Conservation (phyloP, 768 basidiomycete genomes). For the Ramaria rubella region DNA sequence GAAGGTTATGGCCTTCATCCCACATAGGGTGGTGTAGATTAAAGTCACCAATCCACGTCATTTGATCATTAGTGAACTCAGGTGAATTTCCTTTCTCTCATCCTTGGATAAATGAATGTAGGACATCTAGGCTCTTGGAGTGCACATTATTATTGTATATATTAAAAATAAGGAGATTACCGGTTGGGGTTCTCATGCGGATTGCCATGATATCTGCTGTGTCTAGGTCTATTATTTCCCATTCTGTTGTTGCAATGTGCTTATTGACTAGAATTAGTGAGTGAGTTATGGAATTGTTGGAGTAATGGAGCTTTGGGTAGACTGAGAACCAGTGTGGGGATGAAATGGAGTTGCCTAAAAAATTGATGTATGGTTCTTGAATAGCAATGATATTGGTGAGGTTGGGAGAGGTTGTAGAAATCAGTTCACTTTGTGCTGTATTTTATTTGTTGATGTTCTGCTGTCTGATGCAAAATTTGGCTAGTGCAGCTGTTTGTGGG, state of each 20-base stretch:
- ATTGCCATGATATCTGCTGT: constrained; percentile 24
- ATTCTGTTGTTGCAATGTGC: constrained; percentile 12
- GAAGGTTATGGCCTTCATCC: no score
- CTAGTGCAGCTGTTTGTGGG: no score
- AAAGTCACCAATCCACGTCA: constrained; percentile 35
- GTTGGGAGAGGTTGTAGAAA: no score
- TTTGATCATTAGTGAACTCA: constrained; percentile 3
- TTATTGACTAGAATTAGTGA: constrained; percentile 22
- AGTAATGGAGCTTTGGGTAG: not conserved
- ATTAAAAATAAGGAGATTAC: not conserved
- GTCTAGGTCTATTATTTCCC: constrained; percentile 18
- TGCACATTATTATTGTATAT: constrained; percentile 8
- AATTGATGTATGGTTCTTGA: no score
- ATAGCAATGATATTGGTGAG: no score
- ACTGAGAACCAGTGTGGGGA: no score
- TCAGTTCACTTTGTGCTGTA: no score
- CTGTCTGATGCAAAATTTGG: no score
- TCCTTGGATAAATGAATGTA: not conserved
- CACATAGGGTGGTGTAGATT: constrained; percentile 37
- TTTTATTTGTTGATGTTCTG: no score
- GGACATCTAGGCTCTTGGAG: not conserved
- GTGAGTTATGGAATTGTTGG: not conserved
- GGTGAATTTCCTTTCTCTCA: not conserved
- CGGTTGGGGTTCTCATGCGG: not conserved
- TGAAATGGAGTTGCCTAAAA: no score